Evolutionary conservation across 2,329 filamentous ascomycete genomes (phyloP), one percentile per base, ranked within the genome.

Genomic region (Penicillium sp.): DNA sequence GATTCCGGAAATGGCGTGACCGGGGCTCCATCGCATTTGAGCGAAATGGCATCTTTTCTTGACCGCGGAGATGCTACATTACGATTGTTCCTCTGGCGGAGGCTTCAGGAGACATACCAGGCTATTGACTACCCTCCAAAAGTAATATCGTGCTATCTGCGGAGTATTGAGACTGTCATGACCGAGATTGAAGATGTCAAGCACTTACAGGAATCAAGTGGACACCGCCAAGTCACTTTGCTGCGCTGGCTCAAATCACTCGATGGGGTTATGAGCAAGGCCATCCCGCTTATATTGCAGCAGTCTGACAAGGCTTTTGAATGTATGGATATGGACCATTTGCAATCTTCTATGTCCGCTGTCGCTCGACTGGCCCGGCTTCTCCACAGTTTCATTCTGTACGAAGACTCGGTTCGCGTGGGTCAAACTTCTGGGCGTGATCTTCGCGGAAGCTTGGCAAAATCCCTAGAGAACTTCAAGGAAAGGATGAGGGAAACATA

Each of bases 101-200:
- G 91, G 49, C 82, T 99, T n/a, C 87, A 90, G 35, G 89, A 94
- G 60, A 93, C 94, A 0, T 99, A 99, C 67, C 82, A 86, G 50
- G 84, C 83, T 7, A 96, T 99, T 57, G 84, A 89, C 7, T 96
- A 97, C 66, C 78, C 85, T 0, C 92, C 93, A 0, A 97, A 96
- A 71, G 87, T 94, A 14, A 85, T 97, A 27, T 95, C 90, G 0
- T 97, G 92, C 72, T 85, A 90, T 57, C 79, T 99, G 27, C 88
- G 89, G 63, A 90, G 89, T 62, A 90, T 97, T 46, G 90, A 95
- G 69, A 88, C 92, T 65, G 84, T 97, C 20, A 80, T 94, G 3
- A 79, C 78, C 20, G 89, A 94, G 58, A 77, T 92, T 8, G 86
- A 86, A 62, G 77, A 82, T 9, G 75, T 81, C 7, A 82, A 83